phyloP scores from a whole-genome alignment of 257 asterid species.

The Plantago elongata region DNA sequence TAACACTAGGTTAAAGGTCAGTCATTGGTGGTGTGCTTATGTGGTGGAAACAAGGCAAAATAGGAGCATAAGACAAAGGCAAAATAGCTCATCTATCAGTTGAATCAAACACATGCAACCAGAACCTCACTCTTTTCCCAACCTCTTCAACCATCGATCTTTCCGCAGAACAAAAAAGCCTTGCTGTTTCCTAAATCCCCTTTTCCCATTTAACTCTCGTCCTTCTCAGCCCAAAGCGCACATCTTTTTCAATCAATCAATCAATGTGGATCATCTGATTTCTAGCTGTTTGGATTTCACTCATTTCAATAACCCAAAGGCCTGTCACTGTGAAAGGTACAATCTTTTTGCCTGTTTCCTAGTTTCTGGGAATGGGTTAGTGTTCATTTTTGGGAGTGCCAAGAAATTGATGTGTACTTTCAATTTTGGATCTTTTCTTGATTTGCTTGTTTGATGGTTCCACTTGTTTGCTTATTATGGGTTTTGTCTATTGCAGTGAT shows the following conservation, averaged over 20 bases:
- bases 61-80: not conserved
- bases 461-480: slow-evolving; percentile 7
- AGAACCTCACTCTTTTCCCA: slow-evolving; percentile 21
- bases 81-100: not conserved
- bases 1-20: too few relatives aligned
- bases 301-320: not conserved
- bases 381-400: not conserved
- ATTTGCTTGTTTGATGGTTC: slow-evolving; percentile 3
- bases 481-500: not conserved
- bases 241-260: not conserved
- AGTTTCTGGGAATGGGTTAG: slow-evolving; percentile 20
- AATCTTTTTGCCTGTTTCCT: slow-evolving; percentile 6
- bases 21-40: not conserved
- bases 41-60: not conserved
- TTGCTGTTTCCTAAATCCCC: not conserved
- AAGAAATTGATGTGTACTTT: not conserved
- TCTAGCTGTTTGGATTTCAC: not conserved
- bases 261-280: slow-evolving; percentile 25
- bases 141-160: slow-evolving; percentile 23
- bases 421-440: slow-evolving; percentile 11
- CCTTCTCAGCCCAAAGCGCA: slow-evolving; percentile 1
- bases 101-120: not conserved
- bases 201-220: slow-evolving; percentile 8
- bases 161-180: slow-evolving; percentile 33
- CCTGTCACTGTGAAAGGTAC: slow-evolving; percentile 15